A percentile compares a stretch with the other conserved stretches of the same genome.
Conservation (phyloP, 2,329 filamentous ascomycete species). For the Thermothelomyces thermophilus region DNA sequence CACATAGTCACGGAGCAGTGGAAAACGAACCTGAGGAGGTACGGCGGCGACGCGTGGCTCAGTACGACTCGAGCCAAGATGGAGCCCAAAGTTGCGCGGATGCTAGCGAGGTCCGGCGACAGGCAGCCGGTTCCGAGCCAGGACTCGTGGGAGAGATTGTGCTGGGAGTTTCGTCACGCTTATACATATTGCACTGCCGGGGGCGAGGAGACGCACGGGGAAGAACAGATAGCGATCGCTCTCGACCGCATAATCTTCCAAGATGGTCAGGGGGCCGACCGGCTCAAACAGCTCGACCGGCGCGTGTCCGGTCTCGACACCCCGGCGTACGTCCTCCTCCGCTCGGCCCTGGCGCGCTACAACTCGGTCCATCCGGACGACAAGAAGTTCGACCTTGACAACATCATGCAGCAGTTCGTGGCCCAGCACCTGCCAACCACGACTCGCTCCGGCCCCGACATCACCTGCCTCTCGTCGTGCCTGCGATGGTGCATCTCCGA, state of each 20-base stretch:
- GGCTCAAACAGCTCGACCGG: not conserved
- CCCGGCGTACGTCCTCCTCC: conserved; percentile 10
- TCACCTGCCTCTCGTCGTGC: not conserved
- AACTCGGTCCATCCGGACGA: not conserved
- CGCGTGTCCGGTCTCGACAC: conserved; percentile 9
- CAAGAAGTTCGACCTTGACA: not conserved
- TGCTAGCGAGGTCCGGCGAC: not conserved
- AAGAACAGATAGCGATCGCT: not conserved
- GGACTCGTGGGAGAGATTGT: not conserved
- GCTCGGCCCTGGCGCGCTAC: conserved; percentile 9
- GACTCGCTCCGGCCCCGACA: not conserved
- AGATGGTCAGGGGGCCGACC: not conserved
- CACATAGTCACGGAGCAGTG: conserved; percentile 6
- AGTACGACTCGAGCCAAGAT: conserved; percentile 2
- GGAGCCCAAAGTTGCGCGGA: not conserved
- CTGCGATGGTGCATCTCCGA: not conserved
- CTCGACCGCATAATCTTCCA: not conserved
- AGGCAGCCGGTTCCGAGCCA: not conserved
- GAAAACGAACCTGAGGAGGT: not conserved
- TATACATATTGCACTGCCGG: no score
- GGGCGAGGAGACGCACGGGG: not conserved
- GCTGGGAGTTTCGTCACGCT: conserved; percentile 9
- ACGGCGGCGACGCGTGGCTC: conserved; percentile 4
- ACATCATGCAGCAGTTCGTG: conserved; percentile 12
- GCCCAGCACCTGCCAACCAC: conserved; percentile 12